Percentiles rank a stretch among this genome's conserved stretches.
Conservation (phyloP, 352 stramenopile species). For the Phytophthora pseudosyringae region DNA sequence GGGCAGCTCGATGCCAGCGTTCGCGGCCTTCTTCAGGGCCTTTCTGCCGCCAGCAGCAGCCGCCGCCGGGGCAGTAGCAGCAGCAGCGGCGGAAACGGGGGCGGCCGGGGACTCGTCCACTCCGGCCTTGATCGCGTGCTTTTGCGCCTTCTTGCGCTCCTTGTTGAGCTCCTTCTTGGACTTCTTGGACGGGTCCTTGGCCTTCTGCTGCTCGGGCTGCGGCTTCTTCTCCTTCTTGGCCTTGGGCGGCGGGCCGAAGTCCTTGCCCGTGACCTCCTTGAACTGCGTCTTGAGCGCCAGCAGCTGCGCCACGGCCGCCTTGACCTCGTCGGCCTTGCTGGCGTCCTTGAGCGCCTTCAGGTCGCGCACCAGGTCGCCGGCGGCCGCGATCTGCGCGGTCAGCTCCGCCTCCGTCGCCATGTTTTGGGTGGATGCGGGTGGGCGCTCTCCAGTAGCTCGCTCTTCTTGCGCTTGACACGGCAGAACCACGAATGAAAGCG, state of each 20-base stretch:
- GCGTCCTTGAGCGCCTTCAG: constrained; percentile 72
- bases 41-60: constrained; percentile 27
- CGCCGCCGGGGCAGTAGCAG: constrained; percentile 8
- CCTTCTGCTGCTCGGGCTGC: constrained; percentile 19
- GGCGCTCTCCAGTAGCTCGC: background rate
- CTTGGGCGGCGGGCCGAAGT: constrained; percentile 71
- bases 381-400: constrained; percentile 63
- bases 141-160: constrained; percentile 88
- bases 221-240: constrained; percentile 73
- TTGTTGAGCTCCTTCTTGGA: constrained; percentile 92
- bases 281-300: constrained; percentile 82
- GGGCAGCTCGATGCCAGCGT: constrained; percentile 51
- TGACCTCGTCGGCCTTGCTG: constrained; percentile 52
- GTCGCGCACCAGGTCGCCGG: constrained; percentile 75
- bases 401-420: constrained; percentile 65
- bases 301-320: constrained; percentile 59
- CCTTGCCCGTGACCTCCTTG: constrained; percentile 74
- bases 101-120: constrained; percentile 25
- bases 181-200: constrained; percentile 67
- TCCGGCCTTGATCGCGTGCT: constrained; percentile 70
- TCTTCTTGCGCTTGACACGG: constrained; percentile 21
- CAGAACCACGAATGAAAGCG: constrained; percentile 46
- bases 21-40: constrained; percentile 36
- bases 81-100: constrained; percentile 13
- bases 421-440: constrained; percentile 17